Percentiles rank a stretch among this genome's conserved stretches.
phyloP scores from a whole-genome alignment of 169 alveolate genomes.

The Plasmodium falciparum region DNA sequence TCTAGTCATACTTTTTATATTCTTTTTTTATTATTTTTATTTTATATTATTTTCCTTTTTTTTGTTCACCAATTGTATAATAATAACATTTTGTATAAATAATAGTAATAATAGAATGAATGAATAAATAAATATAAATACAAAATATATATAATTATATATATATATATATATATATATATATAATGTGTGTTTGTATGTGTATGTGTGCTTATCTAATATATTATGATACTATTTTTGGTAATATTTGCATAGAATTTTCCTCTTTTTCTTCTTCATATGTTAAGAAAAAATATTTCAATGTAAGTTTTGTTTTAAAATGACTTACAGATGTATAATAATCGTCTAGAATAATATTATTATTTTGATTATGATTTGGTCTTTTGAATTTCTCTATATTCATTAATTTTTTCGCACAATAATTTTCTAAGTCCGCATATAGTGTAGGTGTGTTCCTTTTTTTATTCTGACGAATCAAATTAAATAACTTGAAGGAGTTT shows the following conservation, averaged over 20 bases:
- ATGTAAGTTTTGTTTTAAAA: constrained; percentile 50
- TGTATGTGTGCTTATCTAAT: not conserved
- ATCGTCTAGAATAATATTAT: constrained; percentile 33
- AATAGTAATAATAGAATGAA: no score
- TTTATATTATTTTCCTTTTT: no score
- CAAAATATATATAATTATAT: no score
- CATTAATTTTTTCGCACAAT: constrained; percentile 26
- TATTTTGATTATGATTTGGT: not conserved
- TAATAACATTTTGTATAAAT: no score
- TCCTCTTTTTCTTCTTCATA: constrained; percentile 68
- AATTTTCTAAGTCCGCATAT: constrained; percentile 57
- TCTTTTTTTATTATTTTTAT: no score
- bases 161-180: no score
- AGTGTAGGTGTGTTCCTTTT: constrained; percentile 28
- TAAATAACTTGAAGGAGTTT: constrained; percentile 34
- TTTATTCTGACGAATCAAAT: constrained; percentile 43
- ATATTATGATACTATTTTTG: constrained; percentile 29
- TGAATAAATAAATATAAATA: no score
- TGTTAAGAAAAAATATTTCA: constrained; percentile 51
- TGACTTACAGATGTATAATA: constrained; percentile 50
- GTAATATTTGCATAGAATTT: constrained; percentile 41
- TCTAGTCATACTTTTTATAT: no score
- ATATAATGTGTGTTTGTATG: no score
- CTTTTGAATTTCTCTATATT: constrained; percentile 14
- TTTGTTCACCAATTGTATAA: no score